Base-by-base conservation (phyloP, 1,139 yeast genomes). In the Meyerozyma carpophila region DNA sequence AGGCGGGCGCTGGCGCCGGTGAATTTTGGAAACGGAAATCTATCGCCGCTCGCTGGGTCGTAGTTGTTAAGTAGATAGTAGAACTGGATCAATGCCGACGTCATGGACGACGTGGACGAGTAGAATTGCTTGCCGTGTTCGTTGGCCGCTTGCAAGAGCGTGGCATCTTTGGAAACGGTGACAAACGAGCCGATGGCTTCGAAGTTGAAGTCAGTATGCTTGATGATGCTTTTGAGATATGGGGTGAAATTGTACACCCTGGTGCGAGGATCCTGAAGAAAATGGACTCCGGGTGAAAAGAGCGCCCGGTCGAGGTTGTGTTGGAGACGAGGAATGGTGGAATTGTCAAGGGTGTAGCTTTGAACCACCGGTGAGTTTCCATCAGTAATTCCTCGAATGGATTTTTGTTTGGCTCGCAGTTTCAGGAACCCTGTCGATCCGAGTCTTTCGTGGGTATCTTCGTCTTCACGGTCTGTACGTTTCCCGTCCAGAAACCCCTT, bases 81-180 rank as follows among this genome's bases (percentile, higher is more conserved):
- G 49, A 91, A 70, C 45, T 90, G 95, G 10, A 82, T 72, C 42
- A 93, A 70, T 1, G 84, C 66, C 0, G 83, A 73, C 0, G 98
- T 90, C 85, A 93, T 76, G 2, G 96, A 85, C 20, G 95, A 86
- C 0, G 98, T 90, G 0, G 97, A 89, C 1, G 95, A 86, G 48
- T 79, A 79, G 58, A 74, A 91, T 45, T 68, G 72, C 45, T 57
- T 58, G 21, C 55, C 49, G 24, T 70, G 65, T 14, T 63, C 56
- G 21, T 64, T 53, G 0, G 95, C 82, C 13, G 84, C 61, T 8
- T 65, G 48, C 0, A 78, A 57, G 42, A 91, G 65, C 1, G 57
- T 59, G 9, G 59, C 50, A 62, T 90, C 96, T 54, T 79, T 78
- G 2, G 88, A 79, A 0, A 95, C 84, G 0, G 89, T 77, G 5